Evolutionary conservation across 441 rosid species (phyloP), one percentile per base, ranked within the genome.

Genomic region (Gossypium trilobum): DNA sequence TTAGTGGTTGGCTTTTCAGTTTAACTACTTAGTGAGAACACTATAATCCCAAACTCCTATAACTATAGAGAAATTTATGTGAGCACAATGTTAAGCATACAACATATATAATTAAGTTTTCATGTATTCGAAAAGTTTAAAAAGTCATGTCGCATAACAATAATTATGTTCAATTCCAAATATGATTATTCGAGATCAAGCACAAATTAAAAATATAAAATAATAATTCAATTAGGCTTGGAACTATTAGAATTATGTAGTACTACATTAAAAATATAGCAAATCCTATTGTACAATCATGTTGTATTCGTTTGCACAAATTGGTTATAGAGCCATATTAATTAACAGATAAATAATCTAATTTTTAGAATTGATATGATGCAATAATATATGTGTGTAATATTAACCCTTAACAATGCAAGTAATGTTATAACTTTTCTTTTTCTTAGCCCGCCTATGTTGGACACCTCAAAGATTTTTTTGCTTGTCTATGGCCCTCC

Each of bases 11-110:
- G 39, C 9, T 33, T 6, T 33, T 33, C 39, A 33, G 8, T 33
- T 33, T 33, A 31, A 31, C 7, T 31, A 31, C 6, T 31, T 31
- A 29, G 22, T 22, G 17, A 64, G 20, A 23, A 67, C 1, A 8
- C 13, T 48, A 64, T 2, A 8, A n/a, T 27, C 31, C 58, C 25
- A 27, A 4, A 10, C 62, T 75, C 75, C 86, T 46, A 75, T 81
- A 27, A 27, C 31, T 27, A 25, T 3, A 25, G 4, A 25, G 29
- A 25, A 25, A 25, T 27, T 27, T 29, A 29, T 4, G 1, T 29
- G 1, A 29, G 33, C 5, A 29, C 0, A 29, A 29, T 4, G 33
- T 29, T 29, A 29, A 29, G 33, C 33, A 29, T 29, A 29, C 33
- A 29, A 29, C 33, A 29, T 29, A 29, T 29, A 29, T 29, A 29